These are phyloP conservation scores for Salix caprea DNA, from an alignment of 345 rosid genomes.

Conservation along the genomic window DNA sequence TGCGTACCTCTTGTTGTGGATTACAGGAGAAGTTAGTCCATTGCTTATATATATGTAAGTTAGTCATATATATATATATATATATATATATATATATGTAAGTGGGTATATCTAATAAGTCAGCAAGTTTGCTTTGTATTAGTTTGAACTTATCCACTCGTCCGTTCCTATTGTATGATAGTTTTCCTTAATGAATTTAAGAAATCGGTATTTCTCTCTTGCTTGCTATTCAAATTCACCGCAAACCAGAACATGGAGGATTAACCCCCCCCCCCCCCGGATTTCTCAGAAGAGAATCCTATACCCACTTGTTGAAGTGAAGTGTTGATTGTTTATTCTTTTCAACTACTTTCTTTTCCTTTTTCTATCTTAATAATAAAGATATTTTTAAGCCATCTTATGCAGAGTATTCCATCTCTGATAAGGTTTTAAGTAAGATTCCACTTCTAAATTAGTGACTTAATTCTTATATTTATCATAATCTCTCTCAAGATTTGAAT, in stretches of 20 bases:
- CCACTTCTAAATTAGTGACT: too few relatives aligned
- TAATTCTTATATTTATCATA: too few relatives aligned
- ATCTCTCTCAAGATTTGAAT: too few relatives aligned
- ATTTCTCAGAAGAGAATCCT: background rate
- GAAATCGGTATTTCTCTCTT: background rate
- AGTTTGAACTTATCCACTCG: background rate
- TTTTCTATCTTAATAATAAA: too few relatives aligned
- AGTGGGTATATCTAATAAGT: background rate
- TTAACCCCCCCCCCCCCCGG: too few relatives aligned
- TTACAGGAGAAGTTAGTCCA: constrained; percentile 19
- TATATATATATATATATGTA: background rate
- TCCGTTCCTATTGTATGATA: background rate
- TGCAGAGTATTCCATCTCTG: too few relatives aligned
- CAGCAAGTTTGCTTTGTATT: background rate
- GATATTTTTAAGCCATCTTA: too few relatives aligned
- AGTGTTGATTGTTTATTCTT: too few relatives aligned
- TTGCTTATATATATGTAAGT: background rate
- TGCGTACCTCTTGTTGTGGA: constrained; percentile 19
- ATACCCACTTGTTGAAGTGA: too few relatives aligned
- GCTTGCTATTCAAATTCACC: background rate
- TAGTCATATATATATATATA: background rate
- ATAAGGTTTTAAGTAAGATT: too few relatives aligned
- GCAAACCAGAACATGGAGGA: background rate
- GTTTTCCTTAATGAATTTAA: background rate
- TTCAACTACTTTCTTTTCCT: too few relatives aligned